These are phyloP conservation scores for Eragrostis tef DNA, from an alignment of 202 grass and related monocot species.

Conservation along the genomic window DNA sequence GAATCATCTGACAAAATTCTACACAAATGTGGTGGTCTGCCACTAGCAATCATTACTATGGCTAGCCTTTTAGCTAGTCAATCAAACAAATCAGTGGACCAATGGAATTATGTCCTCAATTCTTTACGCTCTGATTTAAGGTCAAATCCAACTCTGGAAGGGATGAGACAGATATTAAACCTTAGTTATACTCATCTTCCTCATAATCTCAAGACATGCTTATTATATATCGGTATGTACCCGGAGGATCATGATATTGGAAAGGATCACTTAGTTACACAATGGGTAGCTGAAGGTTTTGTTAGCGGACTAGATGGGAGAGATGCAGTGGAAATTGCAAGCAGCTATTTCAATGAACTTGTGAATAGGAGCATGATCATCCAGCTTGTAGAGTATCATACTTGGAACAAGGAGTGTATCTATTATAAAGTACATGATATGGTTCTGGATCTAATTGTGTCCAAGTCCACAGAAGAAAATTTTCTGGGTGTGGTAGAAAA, in stretches of 20 bases:
- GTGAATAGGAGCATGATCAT: conserved; percentile 46
- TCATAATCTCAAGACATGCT: conserved; percentile 41
- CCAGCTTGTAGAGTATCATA: not conserved
- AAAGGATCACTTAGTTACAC: conserved; percentile 22
- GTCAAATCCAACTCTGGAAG: conserved; percentile 9
- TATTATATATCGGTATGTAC: conserved; percentile 38
- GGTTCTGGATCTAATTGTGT: conserved; percentile 40
- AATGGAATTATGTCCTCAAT: conserved; percentile 24
- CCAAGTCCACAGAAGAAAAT: conserved; percentile 29
- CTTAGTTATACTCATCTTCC: conserved; percentile 44
- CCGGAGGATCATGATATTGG: conserved; percentile 36
- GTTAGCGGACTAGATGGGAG: not conserved
- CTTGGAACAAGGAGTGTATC: not conserved
- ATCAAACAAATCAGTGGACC: not conserved
- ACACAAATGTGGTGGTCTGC: conserved; percentile 37
- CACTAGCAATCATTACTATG: conserved; percentile 42
- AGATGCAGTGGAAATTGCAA: conserved; percentile 13
- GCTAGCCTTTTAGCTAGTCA: conserved; percentile 43
- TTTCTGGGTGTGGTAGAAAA: not conserved
- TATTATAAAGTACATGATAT: conserved; percentile 45
- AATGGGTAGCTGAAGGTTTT: conserved; percentile 50
- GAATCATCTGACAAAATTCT: conserved; percentile 17
- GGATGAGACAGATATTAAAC: conserved; percentile 27
- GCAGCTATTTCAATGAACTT: conserved; percentile 51
- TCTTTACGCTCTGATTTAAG: conserved; percentile 24